Evolutionary conservation across 2,329 filamentous ascomycete species (phyloP).

Genomic region (Pseudopithomyces maydicus): DNA sequence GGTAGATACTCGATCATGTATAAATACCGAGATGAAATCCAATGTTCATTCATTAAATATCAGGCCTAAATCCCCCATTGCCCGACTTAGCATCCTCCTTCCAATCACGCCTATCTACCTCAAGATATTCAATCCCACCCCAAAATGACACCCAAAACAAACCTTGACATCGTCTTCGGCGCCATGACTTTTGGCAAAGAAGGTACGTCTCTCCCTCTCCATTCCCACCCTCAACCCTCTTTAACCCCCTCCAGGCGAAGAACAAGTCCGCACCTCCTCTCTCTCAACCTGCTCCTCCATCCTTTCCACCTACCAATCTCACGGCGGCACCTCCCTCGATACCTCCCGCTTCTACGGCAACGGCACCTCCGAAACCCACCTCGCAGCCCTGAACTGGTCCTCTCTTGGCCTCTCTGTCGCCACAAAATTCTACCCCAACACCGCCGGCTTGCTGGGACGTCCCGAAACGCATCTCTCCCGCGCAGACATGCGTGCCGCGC

Average conservation of each 20-base stretch:
- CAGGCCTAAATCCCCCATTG: no score
- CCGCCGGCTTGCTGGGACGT: conserved; percentile 27
- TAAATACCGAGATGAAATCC: no score
- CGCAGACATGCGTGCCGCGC: conserved; percentile 38
- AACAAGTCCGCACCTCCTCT: conserved; percentile 23
- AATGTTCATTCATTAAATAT: no score
- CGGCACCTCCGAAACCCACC: conserved; percentile 37
- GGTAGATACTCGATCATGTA: no score
- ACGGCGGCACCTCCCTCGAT: conserved; percentile 43
- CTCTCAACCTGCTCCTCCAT: conserved; percentile 26
- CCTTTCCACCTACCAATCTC: conserved; percentile 35
- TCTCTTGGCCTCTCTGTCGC: conserved; percentile 1
- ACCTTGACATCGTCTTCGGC: conserved; percentile 40
- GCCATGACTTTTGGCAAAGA: conserved; percentile 46
- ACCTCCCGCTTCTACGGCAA: conserved; percentile 47
- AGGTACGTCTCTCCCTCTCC: conserved; percentile 18
- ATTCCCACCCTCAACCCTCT: neutral
- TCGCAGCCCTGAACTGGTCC: conserved; percentile 5
- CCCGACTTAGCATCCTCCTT: no score
- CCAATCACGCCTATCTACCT: no score
- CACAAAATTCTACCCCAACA: conserved; percentile 5
- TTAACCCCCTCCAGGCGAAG: conserved; percentile 16
- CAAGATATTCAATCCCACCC: no score
- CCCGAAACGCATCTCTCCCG: conserved; percentile 29
- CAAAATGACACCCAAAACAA: conserved; percentile 18